Conservation (phyloP, 1,284 basidiomycete species). For the Stereum hirsutum region DNA sequence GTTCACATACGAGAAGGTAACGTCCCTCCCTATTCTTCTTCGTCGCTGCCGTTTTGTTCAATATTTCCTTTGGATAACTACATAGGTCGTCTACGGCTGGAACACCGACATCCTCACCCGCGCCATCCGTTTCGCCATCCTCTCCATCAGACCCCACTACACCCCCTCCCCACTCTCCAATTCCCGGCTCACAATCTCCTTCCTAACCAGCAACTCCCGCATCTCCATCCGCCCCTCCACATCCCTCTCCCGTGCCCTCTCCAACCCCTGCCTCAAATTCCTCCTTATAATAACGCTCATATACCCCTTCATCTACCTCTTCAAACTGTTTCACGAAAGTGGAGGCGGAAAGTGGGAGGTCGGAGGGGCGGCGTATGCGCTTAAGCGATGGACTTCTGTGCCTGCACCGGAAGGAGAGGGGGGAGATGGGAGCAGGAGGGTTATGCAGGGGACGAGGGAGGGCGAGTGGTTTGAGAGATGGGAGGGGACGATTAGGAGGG, state of each 20-base stretch:
- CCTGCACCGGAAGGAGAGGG: conserved; percentile 9
- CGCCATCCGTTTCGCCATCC: conserved; percentile 44
- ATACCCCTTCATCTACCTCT: conserved; percentile 70
- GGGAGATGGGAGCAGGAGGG: conserved; percentile 6
- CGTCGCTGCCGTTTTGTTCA: neutral
- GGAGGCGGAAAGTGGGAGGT: conserved; percentile 64
- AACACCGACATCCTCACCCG: conserved; percentile 44
- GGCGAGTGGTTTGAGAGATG: conserved; percentile 72
- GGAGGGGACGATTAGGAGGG: conserved; percentile 50
- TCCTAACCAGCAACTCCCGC: conserved; percentile 31
- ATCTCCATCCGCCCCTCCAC: conserved; percentile 57
- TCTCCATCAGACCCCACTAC: conserved; percentile 43
- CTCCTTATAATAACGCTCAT: conserved; percentile 54
- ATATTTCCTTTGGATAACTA: no score
- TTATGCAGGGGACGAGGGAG: conserved; percentile 45
- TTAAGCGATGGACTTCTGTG: conserved; percentile 36
- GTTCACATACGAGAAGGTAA: conserved; percentile 50
- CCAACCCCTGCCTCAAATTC: conserved; percentile 57
- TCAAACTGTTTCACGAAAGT: conserved; percentile 44
- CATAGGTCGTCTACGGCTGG: conserved; percentile 68
- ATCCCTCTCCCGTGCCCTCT: conserved; percentile 46
- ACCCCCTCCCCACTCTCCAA: no score
- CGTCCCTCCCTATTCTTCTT: neutral
- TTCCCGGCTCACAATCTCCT: conserved; percentile 42
- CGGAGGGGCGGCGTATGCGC: conserved; percentile 57